phyloP scores from a whole-genome alignment of 2,329 filamentous ascomycete species.

The Colletotrichum filicis region DNA sequence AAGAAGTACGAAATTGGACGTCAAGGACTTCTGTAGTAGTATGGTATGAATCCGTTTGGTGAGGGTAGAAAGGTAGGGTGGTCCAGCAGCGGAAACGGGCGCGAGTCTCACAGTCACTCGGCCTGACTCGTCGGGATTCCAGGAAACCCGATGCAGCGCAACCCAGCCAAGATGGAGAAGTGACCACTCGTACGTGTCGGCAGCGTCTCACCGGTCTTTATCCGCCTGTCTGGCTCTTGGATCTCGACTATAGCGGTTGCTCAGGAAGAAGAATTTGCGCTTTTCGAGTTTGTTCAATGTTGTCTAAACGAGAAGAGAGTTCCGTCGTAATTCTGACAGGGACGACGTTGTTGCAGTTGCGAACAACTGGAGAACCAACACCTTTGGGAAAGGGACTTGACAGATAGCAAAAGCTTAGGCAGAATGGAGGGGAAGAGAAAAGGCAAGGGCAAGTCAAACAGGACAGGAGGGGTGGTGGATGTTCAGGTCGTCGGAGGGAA shows the following conservation, averaged over 20 bases:
- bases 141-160: conserved; percentile 19
- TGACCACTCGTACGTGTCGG: background rate
- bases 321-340: background rate
- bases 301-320: background rate
- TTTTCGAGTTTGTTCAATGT: too few relatives aligned
- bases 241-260: background rate
- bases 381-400: background rate
- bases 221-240: background rate
- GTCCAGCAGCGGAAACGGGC: conserved; percentile 7
- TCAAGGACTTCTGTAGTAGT: background rate
- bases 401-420: conserved; percentile 7
- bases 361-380: background rate
- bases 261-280: background rate
- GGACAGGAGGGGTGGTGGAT: conserved; percentile 4
- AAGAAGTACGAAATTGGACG: conserved; percentile 10
- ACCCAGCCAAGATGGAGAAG: conserved; percentile 17
- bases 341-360: background rate
- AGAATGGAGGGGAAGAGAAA: background rate
- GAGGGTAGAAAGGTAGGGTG: background rate
- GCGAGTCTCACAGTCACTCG: conserved; percentile 12
- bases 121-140: conserved; percentile 25
- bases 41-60: background rate
- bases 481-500: conserved; percentile 28
- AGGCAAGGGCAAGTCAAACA: conserved; percentile 5
- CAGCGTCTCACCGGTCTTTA: background rate